Base-by-base conservation (phyloP, 2,329 filamentous ascomycete species). In the Cercospora sojina region DNA sequence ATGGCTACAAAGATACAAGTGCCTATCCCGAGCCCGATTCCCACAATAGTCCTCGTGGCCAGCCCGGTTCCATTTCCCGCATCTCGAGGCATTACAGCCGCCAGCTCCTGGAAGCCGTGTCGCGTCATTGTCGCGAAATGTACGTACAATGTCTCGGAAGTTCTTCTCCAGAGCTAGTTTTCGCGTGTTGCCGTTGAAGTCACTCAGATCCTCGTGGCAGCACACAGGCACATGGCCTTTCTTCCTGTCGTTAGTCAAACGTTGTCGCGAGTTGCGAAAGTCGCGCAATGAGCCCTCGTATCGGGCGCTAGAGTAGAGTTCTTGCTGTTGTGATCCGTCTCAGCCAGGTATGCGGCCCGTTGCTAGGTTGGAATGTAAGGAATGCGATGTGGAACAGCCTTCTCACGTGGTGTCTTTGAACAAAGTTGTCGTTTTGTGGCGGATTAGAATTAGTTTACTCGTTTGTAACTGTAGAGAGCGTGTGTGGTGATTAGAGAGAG, bases 351-450 rank as follows among this genome's bases (percentile, higher is more conserved):
- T 76, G 73, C 71, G 62, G 66, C 55, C 66, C 69, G 77, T 80
- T 72, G 76, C 75, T 76, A 73, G 38, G 55, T 64, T 70, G 78
- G 78, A 80, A 80, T 80, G 78, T 67, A 69, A 69, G 53, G 53
- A 57, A 57, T 57, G 53, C 53, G 29, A 57, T 53, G 16, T 57
- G 49, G 58, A 59, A 68, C 67, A 43, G 60, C 43, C 32, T 62
- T 57, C 20, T 64, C 62, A 65, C 58, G 64, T 66, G 64, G 64
- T 51, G 41, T 49, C 41, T 47, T 29, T 29, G 27, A 27, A 29
- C 29, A 25, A 20, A 18, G 27, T 38, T 49, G 59, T 61, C 59
- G 43, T 2, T 62, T 41, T 41, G 5, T 38, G 41, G 31, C 43
- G 32, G 29, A 64, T 64, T 64, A 64, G 38, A 58, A 55, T 62